phyloP scores from a whole-genome alignment of 495 filamentous ascomycete species.

The Podospora pseudocomata region DNA sequence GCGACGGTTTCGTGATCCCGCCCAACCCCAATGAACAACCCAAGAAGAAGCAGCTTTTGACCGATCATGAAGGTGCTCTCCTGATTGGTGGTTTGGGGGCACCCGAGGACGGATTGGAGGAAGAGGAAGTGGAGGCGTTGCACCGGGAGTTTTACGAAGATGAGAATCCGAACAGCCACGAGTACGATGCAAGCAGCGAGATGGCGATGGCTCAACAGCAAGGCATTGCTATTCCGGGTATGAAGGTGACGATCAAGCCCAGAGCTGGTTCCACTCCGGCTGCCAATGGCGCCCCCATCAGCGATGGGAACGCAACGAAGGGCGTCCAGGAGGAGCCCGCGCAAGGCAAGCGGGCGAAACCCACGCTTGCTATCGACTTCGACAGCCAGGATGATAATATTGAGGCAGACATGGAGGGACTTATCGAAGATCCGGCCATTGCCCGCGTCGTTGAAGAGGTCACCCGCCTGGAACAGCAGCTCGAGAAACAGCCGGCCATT shows the following conservation, averaged over 20 bases:
- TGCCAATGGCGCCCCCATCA: neutral
- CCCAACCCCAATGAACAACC: slow-evolving; percentile 2
- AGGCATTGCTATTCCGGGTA: slow-evolving; percentile 26
- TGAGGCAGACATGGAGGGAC: slow-evolving; percentile 50
- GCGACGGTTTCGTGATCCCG: slow-evolving; percentile 33
- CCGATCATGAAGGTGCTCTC: slow-evolving; percentile 13
- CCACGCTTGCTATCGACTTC: slow-evolving; percentile 42
- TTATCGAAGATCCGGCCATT: slow-evolving; percentile 43
- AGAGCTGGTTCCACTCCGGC: neutral
- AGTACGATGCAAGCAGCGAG: slow-evolving; percentile 32
- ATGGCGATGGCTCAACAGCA: slow-evolving; percentile 33
- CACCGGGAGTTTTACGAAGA: slow-evolving; percentile 39
- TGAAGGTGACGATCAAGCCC: slow-evolving; percentile 21
- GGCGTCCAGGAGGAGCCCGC: slow-evolving; percentile 1
- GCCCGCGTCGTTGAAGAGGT: slow-evolving; percentile 38
- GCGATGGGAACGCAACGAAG: neutral
- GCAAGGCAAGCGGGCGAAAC: slow-evolving; percentile 18
- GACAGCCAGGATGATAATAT: slow-evolving; percentile 45
- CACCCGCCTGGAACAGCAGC: slow-evolving; percentile 29
- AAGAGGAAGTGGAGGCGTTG: slow-evolving; percentile 25
- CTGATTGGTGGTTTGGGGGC: slow-evolving; percentile 15
- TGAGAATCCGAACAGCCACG: slow-evolving; percentile 28
- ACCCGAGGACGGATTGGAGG: slow-evolving; percentile 8
- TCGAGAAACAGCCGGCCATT: neutral
- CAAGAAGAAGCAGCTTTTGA: neutral